Conservation (phyloP, 257 asterid species). For the Nicotiana benthamiana region DNA sequence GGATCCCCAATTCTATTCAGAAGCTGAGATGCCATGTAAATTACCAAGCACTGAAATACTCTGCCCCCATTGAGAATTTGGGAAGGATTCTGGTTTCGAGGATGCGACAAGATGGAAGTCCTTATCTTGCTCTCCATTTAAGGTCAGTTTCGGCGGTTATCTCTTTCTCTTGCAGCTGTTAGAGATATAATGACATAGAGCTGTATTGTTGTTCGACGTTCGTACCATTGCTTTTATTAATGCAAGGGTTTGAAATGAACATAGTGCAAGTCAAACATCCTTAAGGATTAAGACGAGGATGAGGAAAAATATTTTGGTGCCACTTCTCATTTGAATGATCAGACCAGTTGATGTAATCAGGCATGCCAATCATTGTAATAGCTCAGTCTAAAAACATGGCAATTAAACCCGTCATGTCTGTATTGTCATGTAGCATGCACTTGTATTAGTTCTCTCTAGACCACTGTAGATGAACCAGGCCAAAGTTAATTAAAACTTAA, state of each 20-base stretch:
- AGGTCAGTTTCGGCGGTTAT: conserved; percentile 40
- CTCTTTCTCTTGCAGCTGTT: background rate
- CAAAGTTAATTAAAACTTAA: background rate
- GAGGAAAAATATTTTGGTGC: background rate
- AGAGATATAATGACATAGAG: background rate
- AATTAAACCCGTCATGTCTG: background rate
- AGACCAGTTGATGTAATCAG: background rate
- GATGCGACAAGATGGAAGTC: conserved; percentile 55
- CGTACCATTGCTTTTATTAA: background rate
- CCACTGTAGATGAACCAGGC: background rate
- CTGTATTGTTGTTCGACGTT: background rate
- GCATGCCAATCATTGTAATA: background rate
- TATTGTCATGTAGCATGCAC: background rate
- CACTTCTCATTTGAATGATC: background rate
- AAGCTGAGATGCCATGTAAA: conserved; percentile 91
- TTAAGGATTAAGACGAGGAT: background rate
- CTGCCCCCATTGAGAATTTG: conserved; percentile 64
- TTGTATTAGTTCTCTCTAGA: background rate
- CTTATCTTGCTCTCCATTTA: conserved; percentile 89
- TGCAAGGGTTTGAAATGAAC: background rate
- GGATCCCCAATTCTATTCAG: conserved; percentile 63
- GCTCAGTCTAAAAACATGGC: background rate
- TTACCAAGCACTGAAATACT: conserved; percentile 73
- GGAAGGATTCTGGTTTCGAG: conserved; percentile 71
- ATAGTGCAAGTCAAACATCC: background rate